Evolutionary conservation across 352 stramenopile species (phyloP).

Genomic region (Phytophthora foliorum): DNA sequence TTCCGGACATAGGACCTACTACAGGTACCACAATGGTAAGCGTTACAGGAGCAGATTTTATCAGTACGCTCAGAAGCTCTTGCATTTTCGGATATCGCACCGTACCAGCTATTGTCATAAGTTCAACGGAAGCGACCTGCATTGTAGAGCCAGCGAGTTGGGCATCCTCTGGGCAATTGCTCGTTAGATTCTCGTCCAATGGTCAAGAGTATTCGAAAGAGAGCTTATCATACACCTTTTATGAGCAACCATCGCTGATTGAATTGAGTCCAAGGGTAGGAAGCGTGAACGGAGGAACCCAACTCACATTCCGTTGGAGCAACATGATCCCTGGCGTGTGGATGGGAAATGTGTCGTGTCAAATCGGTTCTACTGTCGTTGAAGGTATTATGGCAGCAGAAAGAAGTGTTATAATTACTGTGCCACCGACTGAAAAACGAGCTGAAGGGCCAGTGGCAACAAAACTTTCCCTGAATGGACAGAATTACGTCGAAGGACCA

Average conservation of each 20-base stretch:
- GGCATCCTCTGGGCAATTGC: conserved; percentile 4
- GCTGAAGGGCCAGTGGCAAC: conserved; percentile 19
- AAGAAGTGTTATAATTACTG: conserved; percentile 12
- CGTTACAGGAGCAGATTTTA: conserved; percentile 42
- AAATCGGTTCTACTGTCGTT: conserved; percentile 34
- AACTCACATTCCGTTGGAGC: conserved; percentile 35
- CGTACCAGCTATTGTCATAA: conserved; percentile 45
- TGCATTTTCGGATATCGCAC: conserved; percentile 41
- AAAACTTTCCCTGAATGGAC: conserved; percentile 47
- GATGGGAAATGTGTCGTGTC: conserved; percentile 21
- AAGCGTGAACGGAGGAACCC: conserved; percentile 39
- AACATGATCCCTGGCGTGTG: conserved; percentile 5
- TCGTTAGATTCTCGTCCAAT: conserved; percentile 50
- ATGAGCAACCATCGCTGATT: conserved; percentile 29
- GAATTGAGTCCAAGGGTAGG: conserved; percentile 24
- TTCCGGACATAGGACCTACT: conserved; percentile 35
- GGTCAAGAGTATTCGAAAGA: conserved; percentile 43
- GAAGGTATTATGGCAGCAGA: conserved; percentile 5
- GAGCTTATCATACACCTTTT: conserved; percentile 43
- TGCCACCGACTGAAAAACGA: conserved; percentile 1
- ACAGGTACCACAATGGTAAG: conserved; percentile 39
- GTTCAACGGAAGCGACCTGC: conserved; percentile 41
- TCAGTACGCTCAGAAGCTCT: conserved; percentile 26
- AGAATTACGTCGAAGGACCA: conserved; percentile 48
- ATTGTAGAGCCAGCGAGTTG: conserved; percentile 38